Conservation (phyloP, 2,329 filamentous ascomycete species). For the Ophiosphaerella narmari region DNA sequence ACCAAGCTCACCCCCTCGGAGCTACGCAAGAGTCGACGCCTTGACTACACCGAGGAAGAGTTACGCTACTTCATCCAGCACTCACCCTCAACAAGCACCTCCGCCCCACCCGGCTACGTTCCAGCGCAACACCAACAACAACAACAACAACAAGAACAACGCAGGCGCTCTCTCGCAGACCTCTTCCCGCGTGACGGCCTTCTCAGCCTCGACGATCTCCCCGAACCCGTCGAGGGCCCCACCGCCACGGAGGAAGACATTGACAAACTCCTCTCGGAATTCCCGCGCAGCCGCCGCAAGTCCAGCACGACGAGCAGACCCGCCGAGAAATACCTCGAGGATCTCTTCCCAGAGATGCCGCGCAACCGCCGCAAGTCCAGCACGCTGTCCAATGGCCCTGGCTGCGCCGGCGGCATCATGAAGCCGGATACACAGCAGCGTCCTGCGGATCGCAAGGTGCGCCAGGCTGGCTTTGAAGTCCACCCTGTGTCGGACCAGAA, state of each 20-base stretch:
- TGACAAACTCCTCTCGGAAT: not conserved
- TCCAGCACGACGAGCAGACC: conserved; percentile 2
- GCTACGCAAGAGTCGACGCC: conserved; percentile 13
- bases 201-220: not conserved
- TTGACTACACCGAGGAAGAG: conserved; percentile 16
- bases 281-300: conserved; percentile 8
- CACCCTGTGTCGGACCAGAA: conserved; percentile 22
- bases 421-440: not conserved
- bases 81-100: not conserved
- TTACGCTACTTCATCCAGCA: not conserved
- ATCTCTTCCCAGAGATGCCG: not conserved
- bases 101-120: not conserved
- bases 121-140: not conserved
- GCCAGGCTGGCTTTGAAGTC: conserved; percentile 16
- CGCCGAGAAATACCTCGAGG: not conserved
- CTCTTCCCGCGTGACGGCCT: not conserved
- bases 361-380: conserved; percentile 11
- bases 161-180: not conserved
- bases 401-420: not conserved
- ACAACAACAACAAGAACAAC: no score
- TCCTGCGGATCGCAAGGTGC: not conserved
- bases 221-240: not conserved
- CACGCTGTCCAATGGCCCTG: conserved; percentile 9
- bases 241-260: not conserved
- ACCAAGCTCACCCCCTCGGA: conserved; percentile 1